These are phyloP conservation scores for Pythium utonaiense DNA, from an alignment of 352 stramenopile genomes.

Conservation along the genomic window DNA sequence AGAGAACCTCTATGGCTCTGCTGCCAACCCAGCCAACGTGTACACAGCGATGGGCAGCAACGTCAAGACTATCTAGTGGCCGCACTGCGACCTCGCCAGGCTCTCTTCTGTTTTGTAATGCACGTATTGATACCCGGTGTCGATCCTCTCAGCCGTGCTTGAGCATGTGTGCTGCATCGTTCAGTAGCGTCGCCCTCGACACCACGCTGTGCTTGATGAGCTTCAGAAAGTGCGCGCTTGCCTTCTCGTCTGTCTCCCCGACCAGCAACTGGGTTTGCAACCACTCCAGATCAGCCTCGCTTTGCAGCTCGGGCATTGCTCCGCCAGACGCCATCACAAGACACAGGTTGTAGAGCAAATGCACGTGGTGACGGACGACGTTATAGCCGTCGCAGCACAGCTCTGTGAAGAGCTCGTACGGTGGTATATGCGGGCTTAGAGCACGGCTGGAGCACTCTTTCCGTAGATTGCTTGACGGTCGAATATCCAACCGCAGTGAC, in stretches of 20 bases:
- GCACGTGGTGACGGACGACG: slow-evolving; percentile 29
- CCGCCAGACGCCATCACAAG: slow-evolving; percentile 28
- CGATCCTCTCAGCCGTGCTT: slow-evolving; percentile 21
- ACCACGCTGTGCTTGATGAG: slow-evolving; percentile 37
- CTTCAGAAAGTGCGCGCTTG: slow-evolving; percentile 26
- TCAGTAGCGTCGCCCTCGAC: slow-evolving; percentile 34
- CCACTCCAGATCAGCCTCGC: slow-evolving; percentile 33
- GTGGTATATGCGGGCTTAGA: slow-evolving; percentile 2
- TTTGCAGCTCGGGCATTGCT: slow-evolving; percentile 36
- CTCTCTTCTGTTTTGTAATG: slow-evolving; percentile 5
- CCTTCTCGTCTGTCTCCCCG: slow-evolving; percentile 26
- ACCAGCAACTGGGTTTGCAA: slow-evolving; percentile 29
- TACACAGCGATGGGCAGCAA: slow-evolving; percentile 72
- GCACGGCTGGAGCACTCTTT: not conserved
- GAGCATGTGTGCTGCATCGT: slow-evolving; percentile 44
- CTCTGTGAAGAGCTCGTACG: slow-evolving; percentile 24
- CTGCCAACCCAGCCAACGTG: slow-evolving; percentile 37
- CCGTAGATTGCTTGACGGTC: not conserved
- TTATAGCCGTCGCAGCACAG: slow-evolving; percentile 28
- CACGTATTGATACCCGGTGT: slow-evolving; percentile 4
- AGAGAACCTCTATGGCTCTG: slow-evolving; percentile 68
- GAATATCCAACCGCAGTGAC: slow-evolving; percentile 15
- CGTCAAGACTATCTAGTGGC: slow-evolving; percentile 71
- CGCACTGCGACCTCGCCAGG: not conserved
- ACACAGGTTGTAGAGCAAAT: slow-evolving; percentile 34